Base-by-base conservation (phyloP, 306 rosid species). In the Dalbergia oliveri region DNA sequence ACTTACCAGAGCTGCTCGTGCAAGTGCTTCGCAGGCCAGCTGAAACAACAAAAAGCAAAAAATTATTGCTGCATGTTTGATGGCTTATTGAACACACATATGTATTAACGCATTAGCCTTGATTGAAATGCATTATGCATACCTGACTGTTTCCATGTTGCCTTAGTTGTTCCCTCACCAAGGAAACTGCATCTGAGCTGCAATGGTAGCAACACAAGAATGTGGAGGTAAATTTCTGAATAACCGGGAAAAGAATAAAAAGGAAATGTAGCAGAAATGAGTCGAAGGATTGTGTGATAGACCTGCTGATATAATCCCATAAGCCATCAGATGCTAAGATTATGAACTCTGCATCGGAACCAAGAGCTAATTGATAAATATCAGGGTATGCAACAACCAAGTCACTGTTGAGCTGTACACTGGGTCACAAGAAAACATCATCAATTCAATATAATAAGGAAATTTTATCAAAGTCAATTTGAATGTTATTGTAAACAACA, bases 231-330 rank as follows among this genome's bases (percentile, higher is more conserved):
- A 79, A 61, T 79, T 66, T 75, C 75, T 53, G 45, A 16, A 63
- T 53, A 67, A 53, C 11, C 66, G 56, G 16, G 26, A 47, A 6
- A 3, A 47, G 31, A 47, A 12, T 15, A 16, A 69, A 66, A 49
- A 63, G 49, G 47, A 80, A 79, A 34, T 23, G 73, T 51, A 33
- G 68, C n/a, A 14, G 31, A 83, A 77, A 33, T 59, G 70, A 81
- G 62, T 50, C 62, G 37, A 79, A 66, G 83, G 57, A 63, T 61
- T 51, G 39, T 63, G 71, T 66, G 73, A 49, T 69, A 72, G 65
- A 95, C 97, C 97, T 95, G 84, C 78, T 90, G 80, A 96, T 90
- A 89, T 96, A 96, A 84, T 96, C 99, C 99, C 98, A 96, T 73
- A 96, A 85, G 82, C 99, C 99, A 89, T 96, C 99, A 19, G 99